Evolutionary conservation across 2,329 filamentous ascomycete genomes (phyloP).

Genomic region (Xylariales sp.): DNA sequence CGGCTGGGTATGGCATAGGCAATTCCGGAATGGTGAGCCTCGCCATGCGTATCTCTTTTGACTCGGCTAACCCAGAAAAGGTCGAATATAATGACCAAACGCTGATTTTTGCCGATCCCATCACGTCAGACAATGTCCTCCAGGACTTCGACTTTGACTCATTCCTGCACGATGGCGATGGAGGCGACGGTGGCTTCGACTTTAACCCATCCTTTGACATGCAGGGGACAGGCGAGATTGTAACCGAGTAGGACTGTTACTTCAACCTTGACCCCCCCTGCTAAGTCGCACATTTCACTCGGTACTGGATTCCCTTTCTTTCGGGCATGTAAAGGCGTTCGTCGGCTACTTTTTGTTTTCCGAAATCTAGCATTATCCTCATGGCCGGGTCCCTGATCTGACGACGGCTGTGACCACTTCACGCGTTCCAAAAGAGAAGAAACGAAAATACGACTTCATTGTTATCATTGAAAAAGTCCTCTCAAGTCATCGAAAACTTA

Average conservation of each 20-base stretch:
- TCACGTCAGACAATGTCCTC: slow-evolving; percentile 25
- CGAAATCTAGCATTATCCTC: neutral
- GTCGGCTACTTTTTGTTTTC: slow-evolving; percentile 19
- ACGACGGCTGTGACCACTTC: slow-evolving; percentile 6
- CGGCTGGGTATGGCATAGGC: slow-evolving; percentile 40
- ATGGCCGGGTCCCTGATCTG: neutral
- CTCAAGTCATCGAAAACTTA: neutral
- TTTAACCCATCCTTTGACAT: slow-evolving; percentile 51
- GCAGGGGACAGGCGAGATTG: slow-evolving; percentile 51
- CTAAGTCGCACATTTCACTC: slow-evolving; percentile 2
- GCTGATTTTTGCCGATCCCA: slow-evolving; percentile 8
- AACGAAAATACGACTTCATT: slow-evolving; percentile 11
- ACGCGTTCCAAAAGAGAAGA: slow-evolving; percentile 5
- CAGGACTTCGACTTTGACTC: slow-evolving; percentile 67
- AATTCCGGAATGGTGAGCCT: slow-evolving; percentile 39
- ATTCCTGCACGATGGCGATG: slow-evolving; percentile 56
- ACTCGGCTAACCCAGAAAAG: slow-evolving; percentile 15
- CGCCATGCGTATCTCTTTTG: neutral
- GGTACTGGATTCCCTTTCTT: slow-evolving; percentile 9
- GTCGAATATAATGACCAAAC: neutral
- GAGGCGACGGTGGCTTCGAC: slow-evolving; percentile 46
- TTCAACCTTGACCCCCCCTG: too few relatives aligned
- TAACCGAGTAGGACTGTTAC: slow-evolving; percentile 42
- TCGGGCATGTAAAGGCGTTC: slow-evolving; percentile 28
- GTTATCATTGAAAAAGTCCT: slow-evolving; percentile 3